Percentiles rank a stretch among this genome's conserved stretches.
Evolutionary conservation across 192 early-diverging fungal species (phyloP).

Genomic region (Entomortierella parvispora): DNA sequence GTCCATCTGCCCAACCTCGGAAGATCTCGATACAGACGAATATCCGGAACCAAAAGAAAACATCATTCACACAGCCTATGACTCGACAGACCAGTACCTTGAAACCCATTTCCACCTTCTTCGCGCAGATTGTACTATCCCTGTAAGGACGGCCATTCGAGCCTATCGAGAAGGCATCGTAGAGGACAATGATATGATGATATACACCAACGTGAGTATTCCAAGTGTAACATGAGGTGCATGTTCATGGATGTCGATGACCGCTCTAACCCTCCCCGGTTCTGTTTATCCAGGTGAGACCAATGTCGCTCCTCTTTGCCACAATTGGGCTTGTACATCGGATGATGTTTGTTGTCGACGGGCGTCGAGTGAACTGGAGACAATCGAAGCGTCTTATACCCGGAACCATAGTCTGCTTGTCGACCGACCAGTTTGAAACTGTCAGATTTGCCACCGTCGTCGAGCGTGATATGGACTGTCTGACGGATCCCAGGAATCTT

Average conservation of each 20-base stretch:
- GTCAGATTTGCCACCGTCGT: conserved; percentile 60
- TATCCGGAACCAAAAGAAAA: conserved; percentile 61
- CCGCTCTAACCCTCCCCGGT: neutral
- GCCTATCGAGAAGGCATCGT: conserved; percentile 22
- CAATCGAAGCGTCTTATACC: conserved; percentile 64
- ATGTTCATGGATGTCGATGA: neutral
- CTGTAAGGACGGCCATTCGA: conserved; percentile 58
- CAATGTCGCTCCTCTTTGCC: conserved; percentile 57
- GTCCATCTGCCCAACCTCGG: conserved; percentile 17
- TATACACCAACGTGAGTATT: conserved; percentile 28
- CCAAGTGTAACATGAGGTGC: neutral
- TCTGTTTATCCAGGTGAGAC: conserved; percentile 45
- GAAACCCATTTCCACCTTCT: conserved; percentile 62
- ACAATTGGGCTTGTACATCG: conserved; percentile 54
- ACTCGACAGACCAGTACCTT: conserved; percentile 59
- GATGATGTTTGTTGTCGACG: conserved; percentile 57
- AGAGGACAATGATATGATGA: conserved; percentile 37
- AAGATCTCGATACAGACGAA: conserved; percentile 27
- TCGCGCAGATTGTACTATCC: conserved; percentile 63
- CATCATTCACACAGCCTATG: conserved; percentile 49
- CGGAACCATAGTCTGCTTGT: conserved; percentile 64
- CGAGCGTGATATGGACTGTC: conserved; percentile 43
- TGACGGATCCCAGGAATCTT: conserved; percentile 34
- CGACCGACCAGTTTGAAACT: conserved; percentile 58
- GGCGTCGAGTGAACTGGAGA: conserved; percentile 56